Base-by-base conservation (phyloP, 139 green algal genomes). In the Klebsormidium nitens region DNA sequence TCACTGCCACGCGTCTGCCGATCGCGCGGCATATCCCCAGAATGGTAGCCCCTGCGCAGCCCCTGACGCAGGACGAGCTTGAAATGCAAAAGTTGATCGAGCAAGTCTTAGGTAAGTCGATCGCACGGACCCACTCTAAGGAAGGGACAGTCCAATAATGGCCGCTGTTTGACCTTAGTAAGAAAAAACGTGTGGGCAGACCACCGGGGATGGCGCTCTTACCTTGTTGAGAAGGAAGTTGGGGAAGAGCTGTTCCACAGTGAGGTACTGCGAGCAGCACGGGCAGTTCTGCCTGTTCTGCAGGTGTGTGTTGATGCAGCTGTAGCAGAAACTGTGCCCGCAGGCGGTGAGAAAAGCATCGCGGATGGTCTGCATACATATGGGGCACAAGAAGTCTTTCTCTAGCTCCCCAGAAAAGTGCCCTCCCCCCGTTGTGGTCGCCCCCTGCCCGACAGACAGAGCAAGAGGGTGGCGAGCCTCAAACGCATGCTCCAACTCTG, bases 301-400 rank as follows among this genome's bases (percentile, higher is more conserved):
- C 28, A 77, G 68, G 63, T 77, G 76, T n/a, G 56, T 74, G 1
- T 46, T 74, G 38, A 78, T 68, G 64, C 76, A 83, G 2, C 37
- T 50, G 76, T 83, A 75, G 47, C 76, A 83, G 65, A 83, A 83
- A 34, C 52, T 76, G 72, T 83, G 76, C 3, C 76, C 76, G 59
- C 76, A 83, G 37, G 70, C 38, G 0, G 71, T 75, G 23, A 76
- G 5, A 40, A 75, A 83, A 2, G 76, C 76, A 52, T 83, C 75
- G 17, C 19, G 26, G 28, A 77, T 73, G 26, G 29, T 6, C 28
- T 71, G 36, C 70, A 77, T 77, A 29, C 70, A 77, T 32, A 77
- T 77, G 1, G 70, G 70, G n/a, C 70, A 77, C 6, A 77, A 28
- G 14, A 77, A 44, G 35, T 77, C 70, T 29, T 77, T 77, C 47